Evolutionary conservation across 495 filamentous ascomycete species (phyloP), one percentile per base, ranked within the genome.

Genomic region (Penicillium taxi): DNA sequence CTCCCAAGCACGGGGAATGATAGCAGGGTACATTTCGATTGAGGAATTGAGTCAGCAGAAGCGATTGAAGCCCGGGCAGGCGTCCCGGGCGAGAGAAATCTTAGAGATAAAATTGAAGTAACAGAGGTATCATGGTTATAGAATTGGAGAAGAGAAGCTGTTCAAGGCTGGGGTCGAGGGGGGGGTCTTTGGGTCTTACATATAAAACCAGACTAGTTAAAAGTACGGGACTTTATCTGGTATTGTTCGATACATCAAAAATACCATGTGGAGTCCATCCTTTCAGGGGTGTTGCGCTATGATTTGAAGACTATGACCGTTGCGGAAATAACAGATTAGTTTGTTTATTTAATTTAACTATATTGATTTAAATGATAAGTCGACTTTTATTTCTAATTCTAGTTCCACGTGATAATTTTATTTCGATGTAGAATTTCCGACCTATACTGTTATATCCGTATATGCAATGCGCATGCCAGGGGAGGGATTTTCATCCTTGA

Each of bases 1-100:
- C 23, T 53, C 52, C 52, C 52, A 55, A 14, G 13, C 8, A 35
- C n/a, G n/a, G n/a, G n/a, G n/a, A n/a, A n/a, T n/a, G n/a, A n/a
- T n/a, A 33, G 31, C 31, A 18, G 31, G 31, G 6, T 29, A 25
- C 42, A 45, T 41, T 27, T 13, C 25, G 45, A 39, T 37, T n/a
- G n/a, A n/a, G n/a, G n/a, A n/a, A n/a, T n/a, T n/a, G n/a, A n/a
- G n/a, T n/a, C n/a, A n/a, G n/a, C n/a, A n/a, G n/a, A n/a, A n/a
- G n/a, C n/a, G n/a, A n/a, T n/a, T n/a, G n/a, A n/a, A n/a, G n/a
- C n/a, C n/a, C n/a, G n/a, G 24, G 14, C 3, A 6, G 7, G 29
- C 13, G 19, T 5, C 26, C 18, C 32, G 22, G 19, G 40, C 13
- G 33, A 31, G 32, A 35, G 23, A 16, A 33, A 15, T 24, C 37